Percentiles rank a stretch among this genome's conserved stretches.
phyloP scores from a whole-genome alignment of 225 moss, liverwort and hornwort species.

The Polytrichum formosum region DNA sequence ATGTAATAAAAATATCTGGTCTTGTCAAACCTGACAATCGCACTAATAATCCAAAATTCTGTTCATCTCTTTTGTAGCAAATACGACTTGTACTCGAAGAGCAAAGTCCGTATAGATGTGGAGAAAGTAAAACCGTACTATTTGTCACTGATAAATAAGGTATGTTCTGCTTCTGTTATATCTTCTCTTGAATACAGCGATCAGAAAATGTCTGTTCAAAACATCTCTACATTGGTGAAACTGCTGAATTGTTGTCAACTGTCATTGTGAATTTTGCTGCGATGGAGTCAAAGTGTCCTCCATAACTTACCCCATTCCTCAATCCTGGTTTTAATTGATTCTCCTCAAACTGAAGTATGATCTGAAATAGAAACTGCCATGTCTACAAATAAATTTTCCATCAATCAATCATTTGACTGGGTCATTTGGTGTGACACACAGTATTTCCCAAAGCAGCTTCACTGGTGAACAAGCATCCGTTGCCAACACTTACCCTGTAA shows the following conservation, averaged over 20 bases:
- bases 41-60: too few relatives aligned
- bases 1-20: too few relatives aligned
- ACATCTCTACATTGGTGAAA: not conserved
- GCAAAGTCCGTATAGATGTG: conserved; percentile 53
- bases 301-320: not conserved
- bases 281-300: not conserved
- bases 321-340: not conserved
- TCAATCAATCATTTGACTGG: not conserved
- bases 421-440: conserved; percentile 16
- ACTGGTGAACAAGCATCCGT: conserved; percentile 33
- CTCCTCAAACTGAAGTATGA: not conserved
- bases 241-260: not conserved
- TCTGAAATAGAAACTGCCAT: not conserved
- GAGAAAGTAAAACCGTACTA: conserved; percentile 69
- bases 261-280: not conserved
- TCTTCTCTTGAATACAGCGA: not conserved
- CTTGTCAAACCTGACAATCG: too few relatives aligned
- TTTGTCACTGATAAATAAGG: conserved; percentile 58
- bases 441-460: conserved; percentile 51
- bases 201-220: too few relatives aligned
- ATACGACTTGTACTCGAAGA: conserved; percentile 71
- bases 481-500: too few relatives aligned
- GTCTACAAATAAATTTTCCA: not conserved
- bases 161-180: not conserved
- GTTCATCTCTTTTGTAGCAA: conserved; percentile 29